Evolutionary conservation across 352 stramenopile species (phyloP), one percentile per base, ranked within the genome.

Genomic region (Phytophthora capsici): DNA sequence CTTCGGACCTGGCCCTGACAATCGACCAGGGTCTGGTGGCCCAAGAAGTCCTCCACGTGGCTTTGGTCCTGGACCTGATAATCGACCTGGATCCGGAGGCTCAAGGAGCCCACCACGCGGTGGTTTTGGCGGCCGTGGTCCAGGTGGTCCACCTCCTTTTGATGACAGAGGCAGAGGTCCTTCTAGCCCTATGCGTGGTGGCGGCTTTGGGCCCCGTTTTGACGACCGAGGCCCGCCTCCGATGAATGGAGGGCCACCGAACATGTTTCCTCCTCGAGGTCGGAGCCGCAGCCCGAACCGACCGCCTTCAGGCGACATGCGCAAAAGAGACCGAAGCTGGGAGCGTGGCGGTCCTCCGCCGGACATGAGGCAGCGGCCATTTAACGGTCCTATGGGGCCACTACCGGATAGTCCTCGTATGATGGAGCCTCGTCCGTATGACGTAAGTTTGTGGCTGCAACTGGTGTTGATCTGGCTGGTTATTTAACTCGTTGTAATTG

Each of bases 261-360:
- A 66, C 16, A 75, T 75, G 60, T 73, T 72, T 67, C 65, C 64
- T 36, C 65, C 73, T 37, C 73, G 73, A 32, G 68, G 74, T 50
- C 72, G 75, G 10, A 84, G 73, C 47, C 77, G 72, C 20, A 84
- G 75, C 50, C 68, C 70, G 6, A 73, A 70, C 3, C 73, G 70
- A 8, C 73, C 66, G 32, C 54, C 53, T 20, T 67, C 69, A 23
- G 48, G 38, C 12, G 61, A 68, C 8, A 71, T 78, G 65, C 67
- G 56, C 51, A 79, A 82, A 38, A 70, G 73, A 60, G 69, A 76
- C 62, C 69, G 73, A 47, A 81, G 73, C 38, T 81, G 73, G 73
- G 73, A 81, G 4, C 73, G 73, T 26, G 65, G 60, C 12, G 64
- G 61, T 1, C 73, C 62, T 14, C 57, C 61, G 19, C 47, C 58